Conservation (phyloP, 2,329 filamentous ascomycete species). For the Alternaria postmessia region DNA sequence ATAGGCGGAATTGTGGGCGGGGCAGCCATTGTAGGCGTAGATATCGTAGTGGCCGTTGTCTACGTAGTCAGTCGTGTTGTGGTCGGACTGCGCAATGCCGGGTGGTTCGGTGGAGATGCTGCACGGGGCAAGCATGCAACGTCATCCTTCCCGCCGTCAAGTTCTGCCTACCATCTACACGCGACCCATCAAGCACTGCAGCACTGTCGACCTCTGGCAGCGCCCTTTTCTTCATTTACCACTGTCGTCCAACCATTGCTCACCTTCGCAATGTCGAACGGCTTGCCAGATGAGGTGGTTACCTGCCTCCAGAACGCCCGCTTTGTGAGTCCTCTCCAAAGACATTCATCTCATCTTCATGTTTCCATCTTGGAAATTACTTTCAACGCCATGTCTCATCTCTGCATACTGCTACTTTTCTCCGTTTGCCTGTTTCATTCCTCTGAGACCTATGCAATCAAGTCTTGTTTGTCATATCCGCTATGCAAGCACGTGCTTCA, state of each 20-base stretch:
- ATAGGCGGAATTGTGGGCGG: constrained; percentile 45
- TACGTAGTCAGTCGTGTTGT: background rate
- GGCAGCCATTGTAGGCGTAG: constrained; percentile 38
- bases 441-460: background rate
- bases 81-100: constrained; percentile 12
- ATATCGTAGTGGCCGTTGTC: constrained; percentile 7
- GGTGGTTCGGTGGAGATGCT: constrained; percentile 12
- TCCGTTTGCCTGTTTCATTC: constrained; percentile 6
- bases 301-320: constrained; percentile 93
- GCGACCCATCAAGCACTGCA: constrained; percentile 1
- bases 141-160: constrained; percentile 16
- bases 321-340: constrained; percentile 69
- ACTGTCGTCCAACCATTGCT: constrained; percentile 1
- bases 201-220: constrained; percentile 2
- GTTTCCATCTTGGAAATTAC: background rate
- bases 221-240: constrained; percentile 15
- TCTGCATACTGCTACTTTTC: background rate
- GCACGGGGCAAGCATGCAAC: constrained; percentile 12
- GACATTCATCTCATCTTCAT: background rate
- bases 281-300: constrained; percentile 83
- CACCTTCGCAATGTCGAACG: constrained; percentile 57
- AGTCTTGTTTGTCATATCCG: background rate
- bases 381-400: background rate
- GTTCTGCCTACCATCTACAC: constrained; percentile 10
- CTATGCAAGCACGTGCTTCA: background rate